These are phyloP conservation scores for Aspergillus sclerotioniger DNA, from an alignment of 495 filamentous ascomycete genomes.

Conservation along the genomic window DNA sequence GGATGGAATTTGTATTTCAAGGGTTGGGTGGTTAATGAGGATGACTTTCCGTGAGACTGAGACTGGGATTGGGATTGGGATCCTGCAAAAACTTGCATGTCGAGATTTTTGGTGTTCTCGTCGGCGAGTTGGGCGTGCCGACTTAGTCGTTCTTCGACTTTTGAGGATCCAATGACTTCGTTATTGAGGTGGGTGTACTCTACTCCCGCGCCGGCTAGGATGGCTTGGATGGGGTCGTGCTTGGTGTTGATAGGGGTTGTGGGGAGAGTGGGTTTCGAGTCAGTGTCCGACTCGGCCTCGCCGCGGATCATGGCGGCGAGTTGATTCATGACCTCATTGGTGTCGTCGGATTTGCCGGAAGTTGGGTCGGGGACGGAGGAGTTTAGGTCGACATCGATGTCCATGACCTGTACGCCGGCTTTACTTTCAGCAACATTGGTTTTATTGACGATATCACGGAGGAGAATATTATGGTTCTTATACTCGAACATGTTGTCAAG, in stretches of 20 bases:
- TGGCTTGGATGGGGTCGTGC: constrained; percentile 81
- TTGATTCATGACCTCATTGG: constrained; percentile 69
- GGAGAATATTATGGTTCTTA: constrained; percentile 72
- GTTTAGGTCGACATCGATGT: constrained; percentile 64
- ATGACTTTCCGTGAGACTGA: constrained; percentile 17
- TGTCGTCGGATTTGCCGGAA: constrained; percentile 21
- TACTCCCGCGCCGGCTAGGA: constrained; percentile 83
- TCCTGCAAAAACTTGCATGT: constrained; percentile 47
- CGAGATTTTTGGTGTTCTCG: constrained; percentile 43
- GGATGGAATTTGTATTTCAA: constrained; percentile 72
- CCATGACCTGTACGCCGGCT: constrained; percentile 76
- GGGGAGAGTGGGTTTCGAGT: constrained; percentile 8
- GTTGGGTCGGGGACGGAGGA: constrained; percentile 33
- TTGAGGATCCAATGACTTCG: constrained; percentile 88
- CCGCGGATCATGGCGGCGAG: constrained; percentile 68
- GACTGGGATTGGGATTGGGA: constrained; percentile 25
- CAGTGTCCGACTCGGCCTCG: constrained; percentile 35
- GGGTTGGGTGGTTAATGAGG: constrained; percentile 2
- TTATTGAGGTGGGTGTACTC: constrained; percentile 96
- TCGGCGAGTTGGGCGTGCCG: constrained; percentile 67
- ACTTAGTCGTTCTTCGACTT: constrained; percentile 76
- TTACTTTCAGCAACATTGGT: constrained; percentile 94
- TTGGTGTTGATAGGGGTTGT: constrained; percentile 15
- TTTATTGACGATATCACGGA: constrained; percentile 94
- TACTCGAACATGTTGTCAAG: constrained; percentile 84